Evolutionary conservation across 495 filamentous ascomycete species (phyloP).

Genomic region (Schizothecium vesticola): DNA sequence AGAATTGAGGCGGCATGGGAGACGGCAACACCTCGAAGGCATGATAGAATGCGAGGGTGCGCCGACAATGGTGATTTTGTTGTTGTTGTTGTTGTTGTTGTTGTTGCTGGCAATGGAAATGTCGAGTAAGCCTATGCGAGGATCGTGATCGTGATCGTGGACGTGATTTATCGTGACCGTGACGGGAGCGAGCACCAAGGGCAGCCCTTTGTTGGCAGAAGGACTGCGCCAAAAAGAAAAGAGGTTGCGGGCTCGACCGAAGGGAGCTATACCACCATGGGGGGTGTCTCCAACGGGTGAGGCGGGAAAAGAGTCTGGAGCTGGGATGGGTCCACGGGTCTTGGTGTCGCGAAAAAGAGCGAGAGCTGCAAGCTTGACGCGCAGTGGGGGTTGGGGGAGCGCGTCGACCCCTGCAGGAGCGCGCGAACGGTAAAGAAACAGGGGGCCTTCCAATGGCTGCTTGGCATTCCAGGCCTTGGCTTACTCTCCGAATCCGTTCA

Average conservation of each 20-base stretch:
- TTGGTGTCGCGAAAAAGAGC: conserved; percentile 2
- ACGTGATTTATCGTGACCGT: neutral
- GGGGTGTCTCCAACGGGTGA: neutral
- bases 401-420: conserved; percentile 12
- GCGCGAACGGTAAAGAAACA: neutral
- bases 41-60: conserved; percentile 25
- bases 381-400: conserved; percentile 5
- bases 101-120: conserved; percentile 9
- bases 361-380: conserved; percentile 3
- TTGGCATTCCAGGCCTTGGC: neutral
- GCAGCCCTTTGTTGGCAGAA: neutral
- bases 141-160: neutral
- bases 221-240: neutral
- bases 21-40: conserved; percentile 29
- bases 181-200: neutral
- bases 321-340: neutral
- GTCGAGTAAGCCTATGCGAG: conserved; percentile 8
- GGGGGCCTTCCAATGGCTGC: neutral
- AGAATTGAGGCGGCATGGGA: conserved; percentile 32
- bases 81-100: neutral
- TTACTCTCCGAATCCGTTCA: neutral
- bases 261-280: neutral
- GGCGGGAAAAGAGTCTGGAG: neutral
- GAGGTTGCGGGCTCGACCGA: neutral
- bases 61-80: conserved; percentile 10